Conservation (phyloP, 108 stramenopile genomes). For the Cafeteria roenbergensis region DNA sequence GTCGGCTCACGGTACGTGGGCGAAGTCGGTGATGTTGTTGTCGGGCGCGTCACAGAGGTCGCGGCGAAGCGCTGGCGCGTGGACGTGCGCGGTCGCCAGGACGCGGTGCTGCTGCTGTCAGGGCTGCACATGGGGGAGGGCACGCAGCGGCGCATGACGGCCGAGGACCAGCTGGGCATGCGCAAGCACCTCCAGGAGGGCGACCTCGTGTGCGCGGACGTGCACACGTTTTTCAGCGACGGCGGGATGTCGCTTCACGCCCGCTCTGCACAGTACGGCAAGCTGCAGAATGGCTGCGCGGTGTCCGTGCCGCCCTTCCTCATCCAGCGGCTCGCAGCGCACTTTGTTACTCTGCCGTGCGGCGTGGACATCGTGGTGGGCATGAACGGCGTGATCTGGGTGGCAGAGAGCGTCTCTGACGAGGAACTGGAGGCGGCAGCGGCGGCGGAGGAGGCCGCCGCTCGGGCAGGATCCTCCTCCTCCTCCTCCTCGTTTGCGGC, state of each 20-base stretch:
- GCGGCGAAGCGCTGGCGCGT: constrained; percentile 75
- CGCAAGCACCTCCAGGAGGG: constrained; percentile 65
- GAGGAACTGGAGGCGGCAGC: too few species aligned
- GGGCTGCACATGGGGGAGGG: constrained; percentile 81
- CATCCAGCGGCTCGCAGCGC: constrained; percentile 61
- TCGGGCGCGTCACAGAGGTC: constrained; percentile 75
- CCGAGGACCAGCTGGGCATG: constrained; percentile 89
- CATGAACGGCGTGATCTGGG: constrained; percentile 16
- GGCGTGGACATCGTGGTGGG: constrained; percentile 17
- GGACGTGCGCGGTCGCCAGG: constrained; percentile 24
- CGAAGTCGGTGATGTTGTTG: constrained; percentile 87
- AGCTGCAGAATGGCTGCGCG: constrained; percentile 75
- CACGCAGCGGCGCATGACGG: constrained; percentile 73
- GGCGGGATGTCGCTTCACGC: constrained; percentile 76
- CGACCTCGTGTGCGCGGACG: constrained; percentile 74
- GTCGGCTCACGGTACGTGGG: constrained; percentile 52
- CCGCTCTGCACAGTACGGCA: constrained; percentile 70
- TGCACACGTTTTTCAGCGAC: constrained; percentile 46
- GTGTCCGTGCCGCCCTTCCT: constrained; percentile 59
- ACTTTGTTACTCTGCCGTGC: constrained; percentile 29
- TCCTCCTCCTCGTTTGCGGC: too few species aligned
- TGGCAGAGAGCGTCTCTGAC: neutral
- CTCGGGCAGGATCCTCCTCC: too few species aligned
- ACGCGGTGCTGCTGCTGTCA: constrained; percentile 64
- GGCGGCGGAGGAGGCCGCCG: too few species aligned